A percentile compares a stretch with the other conserved stretches of the same genome.
Conservation (phyloP, 2,329 filamentous ascomycete genomes). For the Beauveria rudraprayagi region DNA sequence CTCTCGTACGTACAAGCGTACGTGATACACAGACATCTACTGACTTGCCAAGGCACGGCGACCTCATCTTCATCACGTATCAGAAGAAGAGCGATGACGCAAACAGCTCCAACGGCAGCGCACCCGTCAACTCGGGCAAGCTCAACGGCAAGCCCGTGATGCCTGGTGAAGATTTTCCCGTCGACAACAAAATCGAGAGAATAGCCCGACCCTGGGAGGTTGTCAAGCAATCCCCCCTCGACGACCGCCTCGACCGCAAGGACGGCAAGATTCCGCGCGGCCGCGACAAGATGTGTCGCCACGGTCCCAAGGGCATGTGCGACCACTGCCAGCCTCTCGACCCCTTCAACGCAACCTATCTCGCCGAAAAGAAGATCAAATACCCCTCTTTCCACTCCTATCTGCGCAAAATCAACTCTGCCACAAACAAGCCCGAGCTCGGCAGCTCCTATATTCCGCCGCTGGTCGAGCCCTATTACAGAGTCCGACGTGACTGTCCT, state of each 20-base stretch:
- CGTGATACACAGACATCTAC: conserved; percentile 18
- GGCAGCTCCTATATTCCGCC: conserved; percentile 95
- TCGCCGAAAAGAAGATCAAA: conserved; percentile 96
- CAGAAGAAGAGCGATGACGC: conserved; percentile 43
- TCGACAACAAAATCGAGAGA: conserved; percentile 59
- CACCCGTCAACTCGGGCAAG: conserved; percentile 48
- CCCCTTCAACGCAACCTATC: conserved; percentile 81
- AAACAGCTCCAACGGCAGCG: conserved; percentile 26
- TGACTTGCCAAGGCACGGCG: conserved; percentile 60
- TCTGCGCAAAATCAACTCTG: conserved; percentile 87
- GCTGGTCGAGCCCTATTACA: conserved; percentile 83
- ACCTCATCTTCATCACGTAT: conserved; percentile 84
- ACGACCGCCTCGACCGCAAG: conserved; percentile 76
- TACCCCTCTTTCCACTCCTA: conserved; percentile 95
- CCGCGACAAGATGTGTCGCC: conserved; percentile 85
- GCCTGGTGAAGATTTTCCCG: conserved; percentile 57
- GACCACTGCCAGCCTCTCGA: conserved; percentile 98
- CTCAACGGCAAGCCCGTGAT: conserved; percentile 72
- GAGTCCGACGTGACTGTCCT: conserved; percentile 81
- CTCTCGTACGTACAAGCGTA: conserved; percentile 38
- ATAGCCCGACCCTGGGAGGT: conserved; percentile 63
- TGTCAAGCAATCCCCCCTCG: conserved; percentile 78
- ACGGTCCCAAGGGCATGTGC: conserved; percentile 97
- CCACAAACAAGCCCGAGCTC: conserved; percentile 91
- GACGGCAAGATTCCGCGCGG: conserved; percentile 82